Conservation (phyloP, 176 grass and related monocot genomes). For the Elymus sibiricus region DNA sequence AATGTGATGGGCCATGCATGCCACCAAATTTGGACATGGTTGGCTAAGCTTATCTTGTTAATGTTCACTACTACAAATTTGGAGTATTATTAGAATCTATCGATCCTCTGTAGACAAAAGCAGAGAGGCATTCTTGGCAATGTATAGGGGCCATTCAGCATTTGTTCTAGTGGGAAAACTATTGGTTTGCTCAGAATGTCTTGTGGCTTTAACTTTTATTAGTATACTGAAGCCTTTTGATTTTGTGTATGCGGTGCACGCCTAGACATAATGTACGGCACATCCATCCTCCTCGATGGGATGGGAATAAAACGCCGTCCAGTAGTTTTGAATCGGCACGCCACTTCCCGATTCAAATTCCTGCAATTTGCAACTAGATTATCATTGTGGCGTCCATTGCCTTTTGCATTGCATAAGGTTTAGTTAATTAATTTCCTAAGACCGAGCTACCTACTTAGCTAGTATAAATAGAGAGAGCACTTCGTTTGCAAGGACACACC, state of each 20-base stretch:
- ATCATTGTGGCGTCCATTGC: background rate
- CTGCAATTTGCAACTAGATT: background rate
- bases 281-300: background rate
- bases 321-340: background rate
- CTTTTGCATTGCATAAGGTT: background rate
- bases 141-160: background rate
- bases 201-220: background rate
- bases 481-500: background rate
- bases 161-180: background rate
- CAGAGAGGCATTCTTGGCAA: background rate
- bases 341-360: background rate
- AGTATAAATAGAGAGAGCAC: background rate
- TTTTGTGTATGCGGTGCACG: background rate
- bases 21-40: background rate
- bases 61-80: background rate
- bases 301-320: background rate
- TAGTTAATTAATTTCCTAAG: background rate
- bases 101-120: no score
- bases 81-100: no score
- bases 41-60: background rate
- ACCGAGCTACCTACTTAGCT: no score
- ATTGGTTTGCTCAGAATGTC: no score
- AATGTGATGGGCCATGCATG: background rate
- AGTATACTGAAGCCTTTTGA: background rate
- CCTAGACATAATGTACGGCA: background rate